Evolutionary conservation across 768 basidiomycete species (phyloP).

Genomic region (Rhizopogon salebrosus): DNA sequence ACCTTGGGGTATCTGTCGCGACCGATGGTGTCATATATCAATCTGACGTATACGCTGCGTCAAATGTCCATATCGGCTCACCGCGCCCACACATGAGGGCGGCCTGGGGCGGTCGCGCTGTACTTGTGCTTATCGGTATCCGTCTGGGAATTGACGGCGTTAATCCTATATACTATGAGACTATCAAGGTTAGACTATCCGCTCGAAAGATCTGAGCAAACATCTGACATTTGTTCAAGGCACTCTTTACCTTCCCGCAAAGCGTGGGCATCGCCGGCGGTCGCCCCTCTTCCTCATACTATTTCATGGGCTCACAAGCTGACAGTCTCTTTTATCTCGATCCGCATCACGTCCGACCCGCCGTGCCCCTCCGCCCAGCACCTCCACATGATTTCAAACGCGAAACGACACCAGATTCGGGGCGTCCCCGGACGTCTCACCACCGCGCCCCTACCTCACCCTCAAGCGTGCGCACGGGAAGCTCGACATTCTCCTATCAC

Average conservation of each 20-base stretch:
- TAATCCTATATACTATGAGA: constrained; percentile 91
- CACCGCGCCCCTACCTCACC: constrained; percentile 42
- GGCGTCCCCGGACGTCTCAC: constrained; percentile 20
- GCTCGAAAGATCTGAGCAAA: not conserved
- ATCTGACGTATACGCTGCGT: constrained; percentile 81
- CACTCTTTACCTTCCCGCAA: constrained; percentile 89
- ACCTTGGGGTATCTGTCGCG: constrained; percentile 77
- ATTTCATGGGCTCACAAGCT: constrained; percentile 91
- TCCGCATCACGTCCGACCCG: constrained; percentile 73
- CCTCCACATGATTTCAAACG: constrained; percentile 28
- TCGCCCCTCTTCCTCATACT: constrained; percentile 94
- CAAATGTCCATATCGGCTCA: constrained; percentile 30
- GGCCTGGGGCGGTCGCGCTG: constrained; percentile 78
- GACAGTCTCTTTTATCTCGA: constrained; percentile 83
- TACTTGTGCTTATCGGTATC: constrained; percentile 81
- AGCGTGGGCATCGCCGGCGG: constrained; percentile 96
- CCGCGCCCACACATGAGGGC: constrained; percentile 26
- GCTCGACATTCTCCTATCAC: constrained; percentile 50
- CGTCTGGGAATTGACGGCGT: constrained; percentile 89
- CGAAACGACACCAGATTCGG: constrained; percentile 26
- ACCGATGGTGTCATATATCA: constrained; percentile 80
- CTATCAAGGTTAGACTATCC: constrained; percentile 53
- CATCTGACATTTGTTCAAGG: constrained; percentile 35
- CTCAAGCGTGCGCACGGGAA: constrained; percentile 46
- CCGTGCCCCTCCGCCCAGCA: constrained; percentile 63